Percentiles rank a stretch among this genome's conserved stretches.
Evolutionary conservation across 2,329 filamentous ascomycete species (phyloP).

Genomic region (Calonectria montana): DNA sequence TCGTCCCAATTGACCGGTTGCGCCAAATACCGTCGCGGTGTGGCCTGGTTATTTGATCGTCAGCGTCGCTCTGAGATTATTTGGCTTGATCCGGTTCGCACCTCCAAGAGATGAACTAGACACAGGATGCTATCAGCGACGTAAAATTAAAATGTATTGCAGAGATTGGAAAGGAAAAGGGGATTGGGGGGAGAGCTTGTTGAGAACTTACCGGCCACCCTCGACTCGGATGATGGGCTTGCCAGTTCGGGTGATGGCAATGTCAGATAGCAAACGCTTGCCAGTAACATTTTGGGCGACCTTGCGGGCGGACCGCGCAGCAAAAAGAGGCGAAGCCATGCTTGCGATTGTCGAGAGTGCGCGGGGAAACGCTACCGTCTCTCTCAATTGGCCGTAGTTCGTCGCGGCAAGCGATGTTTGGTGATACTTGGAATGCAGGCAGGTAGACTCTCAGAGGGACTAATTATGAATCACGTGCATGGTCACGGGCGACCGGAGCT

Average conservation of each 20-base stretch:
- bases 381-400: constrained; percentile 47
- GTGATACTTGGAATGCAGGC: constrained; percentile 37
- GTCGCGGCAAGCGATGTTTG: constrained; percentile 37
- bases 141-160: constrained; percentile 35
- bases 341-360: constrained; percentile 48
- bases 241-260: constrained; percentile 93
- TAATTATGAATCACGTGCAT: constrained; percentile 42
- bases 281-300: constrained; percentile 59
- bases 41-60: constrained; percentile 71
- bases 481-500: constrained; percentile 37
- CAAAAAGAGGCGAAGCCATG: constrained; percentile 68
- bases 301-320: constrained; percentile 64
- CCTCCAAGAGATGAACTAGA: constrained; percentile 87
- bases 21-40: constrained; percentile 97
- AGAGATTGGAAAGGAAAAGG: background rate
- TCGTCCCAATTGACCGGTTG: constrained; percentile 92
- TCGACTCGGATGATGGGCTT: constrained; percentile 92
- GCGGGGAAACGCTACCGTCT: constrained; percentile 44
- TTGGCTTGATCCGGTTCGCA: constrained; percentile 54
- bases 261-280: constrained; percentile 76
- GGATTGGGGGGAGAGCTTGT: background rate
- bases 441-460: constrained; percentile 39
- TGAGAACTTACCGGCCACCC: constrained; percentile 81
- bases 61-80: constrained; percentile 34
- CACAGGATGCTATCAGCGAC: constrained; percentile 42